Evolutionary conservation across 2,329 filamentous ascomycete genomes (phyloP).

Genomic region (Escovopsis sp.): DNA sequence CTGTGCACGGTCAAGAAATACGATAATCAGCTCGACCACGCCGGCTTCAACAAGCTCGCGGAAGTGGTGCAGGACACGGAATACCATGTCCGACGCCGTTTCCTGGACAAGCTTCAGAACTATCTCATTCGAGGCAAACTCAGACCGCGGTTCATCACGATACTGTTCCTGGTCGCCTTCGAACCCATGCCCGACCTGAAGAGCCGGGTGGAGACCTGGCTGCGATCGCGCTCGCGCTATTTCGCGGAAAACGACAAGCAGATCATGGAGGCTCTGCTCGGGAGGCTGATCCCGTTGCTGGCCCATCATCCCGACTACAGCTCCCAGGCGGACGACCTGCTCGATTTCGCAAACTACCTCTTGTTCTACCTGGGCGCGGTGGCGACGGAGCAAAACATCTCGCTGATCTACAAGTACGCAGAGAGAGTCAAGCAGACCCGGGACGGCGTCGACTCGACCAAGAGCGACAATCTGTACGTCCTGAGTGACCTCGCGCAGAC

Average conservation of each 20-base stretch:
- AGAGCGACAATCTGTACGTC: slow-evolving; percentile 66
- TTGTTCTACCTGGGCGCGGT: slow-evolving; percentile 76
- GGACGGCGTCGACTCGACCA: slow-evolving; percentile 56
- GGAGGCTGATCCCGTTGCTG: slow-evolving; percentile 70
- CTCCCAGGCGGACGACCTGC: slow-evolving; percentile 48
- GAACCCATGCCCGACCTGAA: slow-evolving; percentile 66
- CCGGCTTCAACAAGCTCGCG: slow-evolving; percentile 69
- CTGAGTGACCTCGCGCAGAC: slow-evolving; percentile 77
- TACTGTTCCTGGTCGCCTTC: slow-evolving; percentile 82
- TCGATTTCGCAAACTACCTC: slow-evolving; percentile 77
- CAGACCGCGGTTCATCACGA: slow-evolving; percentile 66
- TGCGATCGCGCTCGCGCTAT: slow-evolving; percentile 61
- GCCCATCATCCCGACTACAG: slow-evolving; percentile 90
- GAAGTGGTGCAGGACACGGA: slow-evolving; percentile 67
- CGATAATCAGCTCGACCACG: slow-evolving; percentile 57
- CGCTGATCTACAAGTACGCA: slow-evolving; percentile 79
- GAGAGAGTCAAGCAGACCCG: slow-evolving; percentile 83
- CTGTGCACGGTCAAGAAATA: slow-evolving; percentile 63
- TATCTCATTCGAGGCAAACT: slow-evolving; percentile 64
- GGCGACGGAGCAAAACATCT: slow-evolving; percentile 74
- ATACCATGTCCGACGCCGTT: slow-evolving; percentile 58
- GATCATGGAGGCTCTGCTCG: slow-evolving; percentile 67
- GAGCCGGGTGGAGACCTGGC: slow-evolving; percentile 70
- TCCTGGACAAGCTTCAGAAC: slow-evolving; percentile 79
- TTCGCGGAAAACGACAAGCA: slow-evolving; percentile 44